Evolutionary conservation across 1,139 yeast species (phyloP).

Genomic region (Candida sanyaensis): DNA sequence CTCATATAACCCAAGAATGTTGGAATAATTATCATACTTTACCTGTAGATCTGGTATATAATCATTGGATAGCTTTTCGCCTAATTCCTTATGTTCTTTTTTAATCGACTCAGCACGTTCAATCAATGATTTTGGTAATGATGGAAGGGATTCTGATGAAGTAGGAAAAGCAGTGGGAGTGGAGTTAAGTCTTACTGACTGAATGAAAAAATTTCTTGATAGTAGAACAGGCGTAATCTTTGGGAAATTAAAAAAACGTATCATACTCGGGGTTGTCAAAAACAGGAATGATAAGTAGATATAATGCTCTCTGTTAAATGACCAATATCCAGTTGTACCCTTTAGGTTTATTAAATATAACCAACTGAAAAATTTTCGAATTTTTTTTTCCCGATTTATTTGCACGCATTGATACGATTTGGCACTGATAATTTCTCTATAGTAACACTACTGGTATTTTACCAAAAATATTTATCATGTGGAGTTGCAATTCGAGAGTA

Average conservation of each 20-base stretch:
- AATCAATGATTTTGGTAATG: conserved; percentile 61
- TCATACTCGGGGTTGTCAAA: background rate
- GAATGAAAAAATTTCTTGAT: background rate
- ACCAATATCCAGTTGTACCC: too few species aligned
- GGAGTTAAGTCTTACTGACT: background rate
- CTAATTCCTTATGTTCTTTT: conserved; percentile 51
- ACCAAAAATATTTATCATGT: too few species aligned
- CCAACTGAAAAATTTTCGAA: too few species aligned
- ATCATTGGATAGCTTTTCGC: conserved; percentile 26
- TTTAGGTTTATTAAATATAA: too few species aligned
- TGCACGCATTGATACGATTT: too few species aligned
- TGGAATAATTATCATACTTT: conserved; percentile 12
- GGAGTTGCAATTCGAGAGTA: too few species aligned
- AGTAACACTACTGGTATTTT: too few species aligned
- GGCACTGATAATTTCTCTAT: too few species aligned
- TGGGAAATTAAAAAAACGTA: background rate
- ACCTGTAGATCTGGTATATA: conserved; percentile 15
- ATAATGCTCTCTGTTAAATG: too few species aligned
- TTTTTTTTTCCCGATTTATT: too few species aligned
- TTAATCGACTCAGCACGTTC: conserved; percentile 59
- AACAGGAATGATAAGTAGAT: too few species aligned
- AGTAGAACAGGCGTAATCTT: background rate
- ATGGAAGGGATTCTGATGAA: conserved; percentile 13
- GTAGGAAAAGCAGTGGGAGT: background rate
- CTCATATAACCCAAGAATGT: conserved; percentile 51